Evolutionary conservation across 352 stramenopile genomes (phyloP).

Genomic region (Pythium aristosporum): DNA sequence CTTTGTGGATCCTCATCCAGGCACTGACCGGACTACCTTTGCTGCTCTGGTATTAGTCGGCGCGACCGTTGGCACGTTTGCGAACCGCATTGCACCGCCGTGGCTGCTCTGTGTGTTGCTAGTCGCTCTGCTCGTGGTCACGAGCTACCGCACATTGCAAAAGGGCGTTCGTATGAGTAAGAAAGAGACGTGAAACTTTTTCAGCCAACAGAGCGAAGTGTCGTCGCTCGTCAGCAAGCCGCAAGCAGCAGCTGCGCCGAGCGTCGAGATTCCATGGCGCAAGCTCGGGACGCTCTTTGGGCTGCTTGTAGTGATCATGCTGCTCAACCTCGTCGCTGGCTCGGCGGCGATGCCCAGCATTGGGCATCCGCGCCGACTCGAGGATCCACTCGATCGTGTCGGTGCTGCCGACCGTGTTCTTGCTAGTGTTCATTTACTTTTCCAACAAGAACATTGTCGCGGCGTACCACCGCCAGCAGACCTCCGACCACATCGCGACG

Average conservation of each 20-base stretch:
- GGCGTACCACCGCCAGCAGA: constrained; percentile 48
- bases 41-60: constrained; percentile 34
- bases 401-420: constrained; percentile 49
- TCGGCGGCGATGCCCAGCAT: constrained; percentile 83
- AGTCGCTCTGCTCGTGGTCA: constrained; percentile 87
- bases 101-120: constrained; percentile 87
- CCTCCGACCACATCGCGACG: constrained; percentile 42
- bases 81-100: constrained; percentile 91
- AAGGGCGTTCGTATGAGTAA: constrained; percentile 87
- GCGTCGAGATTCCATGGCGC: constrained; percentile 71
- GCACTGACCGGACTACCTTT: background rate
- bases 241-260: constrained; percentile 20
- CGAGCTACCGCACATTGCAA: constrained; percentile 82
- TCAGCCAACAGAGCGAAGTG: background rate
- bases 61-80: constrained; percentile 77
- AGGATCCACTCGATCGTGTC: constrained; percentile 66
- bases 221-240: constrained; percentile 4
- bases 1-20: too few relatives aligned
- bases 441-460: constrained; percentile 46
- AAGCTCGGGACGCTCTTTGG: constrained; percentile 82
- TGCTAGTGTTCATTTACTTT: constrained; percentile 68
- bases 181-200: constrained; percentile 19
- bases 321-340: constrained; percentile 91
- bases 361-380: constrained; percentile 81
- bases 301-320: constrained; percentile 88